phyloP scores from a whole-genome alignment of 2,329 filamentous ascomycete genomes.

The Cladophialophora chaetospira region DNA sequence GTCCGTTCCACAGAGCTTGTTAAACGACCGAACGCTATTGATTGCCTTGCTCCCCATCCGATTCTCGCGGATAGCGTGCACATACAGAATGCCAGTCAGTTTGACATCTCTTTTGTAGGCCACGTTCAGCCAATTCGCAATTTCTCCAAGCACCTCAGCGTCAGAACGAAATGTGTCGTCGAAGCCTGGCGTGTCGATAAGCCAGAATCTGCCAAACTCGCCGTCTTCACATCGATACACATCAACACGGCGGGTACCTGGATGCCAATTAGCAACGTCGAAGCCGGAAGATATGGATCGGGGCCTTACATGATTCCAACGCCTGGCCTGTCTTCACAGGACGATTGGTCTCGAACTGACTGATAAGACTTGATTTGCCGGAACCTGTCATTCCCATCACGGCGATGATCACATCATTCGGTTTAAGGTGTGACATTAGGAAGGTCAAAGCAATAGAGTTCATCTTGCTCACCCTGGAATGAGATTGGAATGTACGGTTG shows the following conservation, averaged over 20 bases:
- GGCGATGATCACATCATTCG: slow-evolving; percentile 35
- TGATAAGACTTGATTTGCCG: slow-evolving; percentile 46
- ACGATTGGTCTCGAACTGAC: slow-evolving; percentile 24
- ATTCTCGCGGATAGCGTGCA: slow-evolving; percentile 42
- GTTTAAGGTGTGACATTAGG: too few species aligned
- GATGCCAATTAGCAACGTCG: not conserved
- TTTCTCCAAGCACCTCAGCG: slow-evolving; percentile 41
- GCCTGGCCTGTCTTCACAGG: slow-evolving; percentile 36
- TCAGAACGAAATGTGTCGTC: slow-evolving; percentile 43
- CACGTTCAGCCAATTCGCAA: slow-evolving; percentile 37
- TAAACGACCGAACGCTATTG: slow-evolving; percentile 42
- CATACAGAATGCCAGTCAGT: slow-evolving; percentile 41
- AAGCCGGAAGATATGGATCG: slow-evolving; percentile 5
- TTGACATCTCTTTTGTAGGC: slow-evolving; percentile 30
- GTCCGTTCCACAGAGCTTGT: slow-evolving; percentile 42
- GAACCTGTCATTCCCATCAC: slow-evolving; percentile 47
- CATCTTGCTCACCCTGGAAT: too few species aligned
- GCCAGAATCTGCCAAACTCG: slow-evolving; percentile 25
- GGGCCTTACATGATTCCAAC: slow-evolving; percentile 36
- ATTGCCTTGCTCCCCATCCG: slow-evolving; percentile 40
- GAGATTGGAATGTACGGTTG: too few species aligned
- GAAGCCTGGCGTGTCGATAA: slow-evolving; percentile 49
- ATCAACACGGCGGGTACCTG: slow-evolving; percentile 18
- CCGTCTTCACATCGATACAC: slow-evolving; percentile 27
- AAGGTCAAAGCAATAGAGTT: too few species aligned